Conservation (phyloP, 306 rosid genomes). For the Styphnolobium japonicum region DNA sequence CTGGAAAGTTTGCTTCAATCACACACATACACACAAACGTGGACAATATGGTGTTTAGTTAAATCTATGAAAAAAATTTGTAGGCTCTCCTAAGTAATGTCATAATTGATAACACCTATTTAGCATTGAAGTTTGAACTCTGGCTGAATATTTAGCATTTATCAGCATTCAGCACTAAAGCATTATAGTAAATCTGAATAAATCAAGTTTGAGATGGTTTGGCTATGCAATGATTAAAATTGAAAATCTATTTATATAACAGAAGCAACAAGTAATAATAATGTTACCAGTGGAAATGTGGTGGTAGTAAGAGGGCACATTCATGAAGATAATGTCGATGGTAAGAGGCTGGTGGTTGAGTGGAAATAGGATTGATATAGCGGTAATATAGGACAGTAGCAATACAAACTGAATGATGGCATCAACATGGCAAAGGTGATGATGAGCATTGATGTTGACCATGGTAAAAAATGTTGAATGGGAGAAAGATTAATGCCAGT, state of each 20-base stretch:
- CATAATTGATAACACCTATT: neutral
- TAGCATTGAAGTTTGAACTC: neutral
- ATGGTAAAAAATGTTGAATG: neutral
- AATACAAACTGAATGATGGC: neutral
- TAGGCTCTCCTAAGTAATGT: too few species aligned
- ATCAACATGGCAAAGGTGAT: neutral
- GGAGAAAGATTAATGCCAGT: neutral
- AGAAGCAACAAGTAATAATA: too few species aligned
- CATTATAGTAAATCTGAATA: neutral
- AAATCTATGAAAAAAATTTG: neutral
- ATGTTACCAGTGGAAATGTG: too few species aligned
- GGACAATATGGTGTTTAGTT: neutral
- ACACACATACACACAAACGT: neutral
- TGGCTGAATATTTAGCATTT: neutral
- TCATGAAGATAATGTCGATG: neutral
- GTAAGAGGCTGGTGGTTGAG: neutral
- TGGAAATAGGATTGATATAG: neutral
- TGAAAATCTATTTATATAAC: neutral
- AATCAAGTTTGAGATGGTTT: neutral
- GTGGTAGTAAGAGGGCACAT: neutral
- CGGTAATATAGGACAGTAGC: neutral
- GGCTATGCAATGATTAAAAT: neutral
- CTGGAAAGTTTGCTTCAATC: neutral
- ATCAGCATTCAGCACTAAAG: too few species aligned
- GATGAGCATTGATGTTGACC: neutral